Evolutionary conservation across 345 rosid species (phyloP).

Genomic region (Balakata baccata): DNA sequence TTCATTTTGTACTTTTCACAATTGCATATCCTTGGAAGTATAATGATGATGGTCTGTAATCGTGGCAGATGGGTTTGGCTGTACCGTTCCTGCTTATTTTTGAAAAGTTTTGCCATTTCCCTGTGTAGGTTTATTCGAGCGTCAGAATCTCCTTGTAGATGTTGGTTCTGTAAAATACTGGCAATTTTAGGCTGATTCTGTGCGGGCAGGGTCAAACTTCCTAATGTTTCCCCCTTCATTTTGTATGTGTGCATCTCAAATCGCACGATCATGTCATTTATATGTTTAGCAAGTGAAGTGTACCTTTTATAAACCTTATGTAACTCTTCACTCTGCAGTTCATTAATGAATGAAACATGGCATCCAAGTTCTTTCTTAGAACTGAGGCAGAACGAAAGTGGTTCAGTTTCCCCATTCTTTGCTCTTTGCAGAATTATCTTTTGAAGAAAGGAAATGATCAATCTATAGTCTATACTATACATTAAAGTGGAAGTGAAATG

Average conservation of each 20-base stretch:
- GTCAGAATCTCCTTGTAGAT: not conserved
- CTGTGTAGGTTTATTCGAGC: not conserved
- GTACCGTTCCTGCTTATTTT: not conserved
- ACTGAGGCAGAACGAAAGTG: no score
- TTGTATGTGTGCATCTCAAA: not conserved
- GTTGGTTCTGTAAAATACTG: constrained; percentile 5
- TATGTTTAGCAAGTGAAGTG: no score
- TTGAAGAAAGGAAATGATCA: no score
- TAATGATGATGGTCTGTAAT: not conserved
- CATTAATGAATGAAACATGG: no score
- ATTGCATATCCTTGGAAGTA: not conserved
- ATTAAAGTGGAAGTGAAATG: no score
- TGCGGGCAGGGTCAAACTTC: not conserved
- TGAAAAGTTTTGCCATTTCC: not conserved
- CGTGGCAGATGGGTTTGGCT: not conserved
- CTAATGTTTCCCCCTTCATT: not conserved
- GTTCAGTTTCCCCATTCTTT: no score
- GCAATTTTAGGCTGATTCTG: not conserved
- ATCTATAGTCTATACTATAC: no score
- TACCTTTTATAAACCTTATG: no score
- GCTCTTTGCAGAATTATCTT: no score
- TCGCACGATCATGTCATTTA: not conserved
- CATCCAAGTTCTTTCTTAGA: no score
- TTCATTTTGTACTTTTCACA: not conserved
- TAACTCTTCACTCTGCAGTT: no score